Evolutionary conservation across 768 basidiomycete species (phyloP).

Genomic region (Gyrodon lividus): DNA sequence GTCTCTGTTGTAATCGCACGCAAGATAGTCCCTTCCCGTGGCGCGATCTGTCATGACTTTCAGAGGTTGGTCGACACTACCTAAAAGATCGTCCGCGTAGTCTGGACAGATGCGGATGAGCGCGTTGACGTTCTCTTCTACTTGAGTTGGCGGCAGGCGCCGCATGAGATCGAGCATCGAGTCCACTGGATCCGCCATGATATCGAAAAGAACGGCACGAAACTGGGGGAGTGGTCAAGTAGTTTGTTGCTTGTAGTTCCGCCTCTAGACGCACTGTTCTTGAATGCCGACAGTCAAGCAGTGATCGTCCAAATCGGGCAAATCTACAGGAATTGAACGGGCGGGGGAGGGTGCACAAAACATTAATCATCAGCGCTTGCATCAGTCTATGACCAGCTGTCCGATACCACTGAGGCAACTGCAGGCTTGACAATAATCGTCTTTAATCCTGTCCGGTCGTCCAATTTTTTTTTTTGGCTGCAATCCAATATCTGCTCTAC

Average conservation of each 20-base stretch:
- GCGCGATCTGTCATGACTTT: slow-evolving; percentile 75
- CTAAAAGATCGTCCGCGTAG: slow-evolving; percentile 90
- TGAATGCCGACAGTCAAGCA: too few species aligned
- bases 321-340: too few species aligned
- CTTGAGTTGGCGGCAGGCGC: slow-evolving; percentile 87
- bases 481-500: neutral
- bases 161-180: slow-evolving; percentile 96
- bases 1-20: slow-evolving; percentile 92
- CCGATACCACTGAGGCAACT: too few species aligned
- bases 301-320: too few species aligned
- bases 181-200: slow-evolving; percentile 78
- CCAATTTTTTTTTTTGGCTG: neutral
- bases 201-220: slow-evolving; percentile 9
- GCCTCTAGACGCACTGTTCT: too few species aligned
- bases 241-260: neutral
- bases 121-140: slow-evolving; percentile 82
- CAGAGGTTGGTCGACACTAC: slow-evolving; percentile 93
- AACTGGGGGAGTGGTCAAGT: neutral
- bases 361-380: too few species aligned
- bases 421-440: too few species aligned
- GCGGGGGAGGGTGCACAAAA: too few species aligned
- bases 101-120: slow-evolving; percentile 87
- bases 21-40: slow-evolving; percentile 86
- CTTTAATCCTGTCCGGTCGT: too few species aligned
- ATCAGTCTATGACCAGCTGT: too few species aligned